Evolutionary conservation across 495 filamentous ascomycete genomes (phyloP).

Genomic region (Tuber magnatum): DNA sequence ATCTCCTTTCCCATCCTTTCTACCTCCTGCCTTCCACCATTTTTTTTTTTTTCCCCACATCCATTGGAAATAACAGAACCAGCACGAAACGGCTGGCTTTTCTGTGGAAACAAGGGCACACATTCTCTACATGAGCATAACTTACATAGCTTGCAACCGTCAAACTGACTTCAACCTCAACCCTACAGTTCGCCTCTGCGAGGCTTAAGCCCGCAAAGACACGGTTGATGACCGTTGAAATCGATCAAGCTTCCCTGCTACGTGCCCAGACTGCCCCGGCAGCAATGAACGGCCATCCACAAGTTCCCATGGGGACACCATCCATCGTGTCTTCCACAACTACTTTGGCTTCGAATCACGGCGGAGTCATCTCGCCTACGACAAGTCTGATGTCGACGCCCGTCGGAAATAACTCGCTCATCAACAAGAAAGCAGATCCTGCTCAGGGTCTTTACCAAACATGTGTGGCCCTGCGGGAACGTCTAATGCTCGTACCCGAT

Average conservation of each 20-base stretch:
- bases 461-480: conserved; percentile 71
- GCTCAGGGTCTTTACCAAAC: conserved; percentile 88
- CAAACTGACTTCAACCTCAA: conserved; percentile 40
- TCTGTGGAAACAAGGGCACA: conserved; percentile 28
- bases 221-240: conserved; percentile 42
- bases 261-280: conserved; percentile 37
- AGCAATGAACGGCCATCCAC: conserved; percentile 28
- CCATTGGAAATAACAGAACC: conserved; percentile 21
- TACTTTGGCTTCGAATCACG: not conserved
- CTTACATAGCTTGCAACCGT: conserved; percentile 31
- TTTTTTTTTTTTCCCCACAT: conserved; percentile 24
- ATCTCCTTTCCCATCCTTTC: conserved; percentile 30
- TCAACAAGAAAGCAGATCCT: conserved; percentile 86
- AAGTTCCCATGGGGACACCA: conserved; percentile 36
- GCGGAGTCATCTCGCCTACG: conserved; percentile 33
- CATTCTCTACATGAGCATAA: conserved; percentile 18
- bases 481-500: conserved; percentile 71
- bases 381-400: conserved; percentile 35
- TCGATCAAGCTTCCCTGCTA: conserved; percentile 37
- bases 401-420: conserved; percentile 52
- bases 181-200: conserved; percentile 40
- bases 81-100: conserved; percentile 24
- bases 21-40: conserved; percentile 18
- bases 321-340: conserved; percentile 37
- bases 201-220: conserved; percentile 42